phyloP scores from a whole-genome alignment of 192 early-diverging fungal genomes.

The Coemansia interrupta region DNA sequence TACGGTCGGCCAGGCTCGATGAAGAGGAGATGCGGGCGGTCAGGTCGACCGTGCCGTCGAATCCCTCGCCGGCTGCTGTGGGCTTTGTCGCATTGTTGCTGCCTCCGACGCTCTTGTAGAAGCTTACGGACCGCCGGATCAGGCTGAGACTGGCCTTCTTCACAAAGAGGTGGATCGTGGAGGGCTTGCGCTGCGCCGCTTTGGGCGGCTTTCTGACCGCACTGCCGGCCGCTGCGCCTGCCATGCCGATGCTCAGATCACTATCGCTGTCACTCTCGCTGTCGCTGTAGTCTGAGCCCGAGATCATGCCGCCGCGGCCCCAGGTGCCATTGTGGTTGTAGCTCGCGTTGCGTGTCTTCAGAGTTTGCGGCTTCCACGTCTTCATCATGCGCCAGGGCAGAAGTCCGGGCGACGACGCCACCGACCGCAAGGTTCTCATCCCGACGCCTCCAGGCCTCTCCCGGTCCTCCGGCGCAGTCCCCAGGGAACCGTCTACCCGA shows the following conservation, averaged over 20 bases:
- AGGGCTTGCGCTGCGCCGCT: slow-evolving; percentile 28
- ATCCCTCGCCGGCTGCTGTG: slow-evolving; percentile 5
- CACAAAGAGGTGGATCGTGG: slow-evolving; percentile 34
- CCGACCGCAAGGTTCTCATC: slow-evolving; percentile 20
- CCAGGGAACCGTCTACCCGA: too few relatives aligned
- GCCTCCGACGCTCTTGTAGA: slow-evolving; percentile 30
- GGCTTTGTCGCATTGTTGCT: neutral
- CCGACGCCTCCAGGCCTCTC: neutral
- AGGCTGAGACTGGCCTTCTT: slow-evolving; percentile 43
- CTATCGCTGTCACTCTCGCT: slow-evolving; percentile 17
- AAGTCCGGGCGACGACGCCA: slow-evolving; percentile 15
- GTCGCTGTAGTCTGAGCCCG: slow-evolving; percentile 20
- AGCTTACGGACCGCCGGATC: slow-evolving; percentile 45
- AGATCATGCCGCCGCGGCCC: slow-evolving; percentile 21
- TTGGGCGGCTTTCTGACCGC: neutral
- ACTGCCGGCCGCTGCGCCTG: slow-evolving; percentile 3
- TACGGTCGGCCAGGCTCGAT: too few relatives aligned
- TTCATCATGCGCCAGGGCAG: slow-evolving; percentile 34
- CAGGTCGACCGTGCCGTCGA: neutral
- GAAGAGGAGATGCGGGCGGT: neutral
- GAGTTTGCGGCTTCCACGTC: slow-evolving; percentile 15
- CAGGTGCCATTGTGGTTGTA: slow-evolving; percentile 10
- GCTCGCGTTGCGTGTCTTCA: neutral
- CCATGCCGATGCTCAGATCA: slow-evolving; percentile 13
- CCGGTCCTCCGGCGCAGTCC: too few relatives aligned